Conservation (phyloP, 768 basidiomycete genomes). For the Leucosporidium creatinivorum region DNA sequence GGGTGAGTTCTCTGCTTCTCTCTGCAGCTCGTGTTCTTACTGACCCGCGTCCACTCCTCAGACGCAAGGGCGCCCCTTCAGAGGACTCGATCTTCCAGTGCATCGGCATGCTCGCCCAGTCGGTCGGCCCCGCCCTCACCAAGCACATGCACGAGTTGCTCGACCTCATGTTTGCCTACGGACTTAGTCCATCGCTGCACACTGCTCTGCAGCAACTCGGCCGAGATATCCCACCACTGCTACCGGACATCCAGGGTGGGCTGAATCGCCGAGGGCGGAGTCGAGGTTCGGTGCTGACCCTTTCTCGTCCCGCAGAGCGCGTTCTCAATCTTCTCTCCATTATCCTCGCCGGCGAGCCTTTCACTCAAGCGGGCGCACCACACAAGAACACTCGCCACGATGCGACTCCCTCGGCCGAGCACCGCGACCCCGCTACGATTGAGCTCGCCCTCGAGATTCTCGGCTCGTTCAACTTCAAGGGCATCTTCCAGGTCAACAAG, state of each 20-base stretch:
- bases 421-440: constrained; percentile 34
- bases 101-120: constrained; percentile 87
- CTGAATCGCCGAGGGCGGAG: not conserved
- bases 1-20: constrained; percentile 55
- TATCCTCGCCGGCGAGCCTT: constrained; percentile 73
- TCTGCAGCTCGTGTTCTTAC: not conserved
- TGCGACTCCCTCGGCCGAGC: constrained; percentile 44
- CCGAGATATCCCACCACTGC: constrained; percentile 75
- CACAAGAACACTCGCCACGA: constrained; percentile 46
- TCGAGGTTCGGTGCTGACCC: not conserved
- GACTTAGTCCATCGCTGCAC: constrained; percentile 78
- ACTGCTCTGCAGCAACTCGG: constrained; percentile 78
- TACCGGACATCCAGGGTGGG: constrained; percentile 84
- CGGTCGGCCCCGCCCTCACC: constrained; percentile 92
- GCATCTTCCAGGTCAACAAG: constrained; percentile 45
- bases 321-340: constrained; percentile 74
- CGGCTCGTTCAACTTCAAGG: constrained; percentile 89
- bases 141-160: constrained; percentile 93
- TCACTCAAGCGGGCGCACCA: constrained; percentile 78
- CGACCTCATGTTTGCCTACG: constrained; percentile 91
- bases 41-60: not conserved
- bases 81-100: constrained; percentile 98
- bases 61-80: constrained; percentile 51
- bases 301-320: constrained; percentile 55
- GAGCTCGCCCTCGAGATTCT: constrained; percentile 77